Evolutionary conservation across 2,329 filamentous ascomycete species (phyloP), one percentile per base, ranked within the genome.

Genomic region (Neonectria faginata): DNA sequence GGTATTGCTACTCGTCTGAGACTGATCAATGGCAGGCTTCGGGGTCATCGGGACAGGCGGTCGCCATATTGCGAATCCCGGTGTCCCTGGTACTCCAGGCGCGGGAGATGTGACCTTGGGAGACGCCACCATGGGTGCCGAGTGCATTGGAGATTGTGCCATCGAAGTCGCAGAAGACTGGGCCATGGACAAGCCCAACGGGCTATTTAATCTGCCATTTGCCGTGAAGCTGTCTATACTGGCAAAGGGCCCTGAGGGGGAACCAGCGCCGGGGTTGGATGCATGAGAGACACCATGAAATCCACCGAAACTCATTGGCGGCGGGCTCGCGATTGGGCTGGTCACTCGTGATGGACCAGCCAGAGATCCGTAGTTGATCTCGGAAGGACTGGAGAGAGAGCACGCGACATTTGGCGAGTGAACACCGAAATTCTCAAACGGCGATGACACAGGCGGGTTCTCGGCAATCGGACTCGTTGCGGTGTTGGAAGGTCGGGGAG

Each of bases 31-130:
- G 36, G 66, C 60, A 36, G 67, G 71, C 39, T 76, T 75, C 44
- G 69, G 67, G 51, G 55, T 70, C 59, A 67, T 74, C n/a, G 73
- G 67, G 22, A 72, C 72, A n/a, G 77, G 77, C 20, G 77, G 74
- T 48, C 78, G 76, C 78, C 78, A 80, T 42, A 79, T 79, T 25
- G 77, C 74, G 60, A 79, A 79, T 16, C 78, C 78, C 39, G 78
- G 77, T 4, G 78, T 79, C 33, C 77, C 77, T n/a, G 75, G 71
- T 5, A 74, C 67, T 7, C 65, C 69, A 25, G 67, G 66, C 3
- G 53, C 55, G 10, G 68, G 62, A 20, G 73, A 66, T 20, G 67
- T 50, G 18, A 69, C 25, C 44, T 71, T 72, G 29, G 73, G 63
- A 7, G 67, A 67, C 48, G 67, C 65, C 51, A 72, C 64, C 56